Evolutionary conservation across 768 basidiomycete genomes (phyloP).

Genomic region (Mycena capillaripes): DNA sequence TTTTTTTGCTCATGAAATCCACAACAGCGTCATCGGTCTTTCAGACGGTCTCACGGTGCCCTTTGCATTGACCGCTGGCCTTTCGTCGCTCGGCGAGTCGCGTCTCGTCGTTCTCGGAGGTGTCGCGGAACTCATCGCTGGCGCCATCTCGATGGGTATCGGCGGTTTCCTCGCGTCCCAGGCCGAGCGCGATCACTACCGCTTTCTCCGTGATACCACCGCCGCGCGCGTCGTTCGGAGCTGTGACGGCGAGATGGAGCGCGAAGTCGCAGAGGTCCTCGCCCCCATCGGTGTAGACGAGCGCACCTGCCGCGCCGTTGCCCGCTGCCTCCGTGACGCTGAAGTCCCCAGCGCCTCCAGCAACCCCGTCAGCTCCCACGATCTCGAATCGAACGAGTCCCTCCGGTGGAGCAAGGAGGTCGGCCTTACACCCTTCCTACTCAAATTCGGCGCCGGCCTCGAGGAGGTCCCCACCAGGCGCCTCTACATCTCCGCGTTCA

Average conservation of each 20-base stretch:
- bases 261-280: constrained; percentile 91
- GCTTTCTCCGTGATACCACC: constrained; percentile 82
- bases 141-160: constrained; percentile 98
- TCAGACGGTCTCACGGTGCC: constrained; percentile 93
- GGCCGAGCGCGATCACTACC: constrained; percentile 95
- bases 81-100: constrained; percentile 90
- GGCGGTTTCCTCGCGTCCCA: constrained; percentile 98
- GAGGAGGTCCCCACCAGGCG: constrained; percentile 92
- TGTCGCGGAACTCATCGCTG: constrained; percentile 95
- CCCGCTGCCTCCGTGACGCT: constrained; percentile 77
- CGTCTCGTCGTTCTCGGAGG: constrained; percentile 95
- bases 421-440: constrained; percentile 92
- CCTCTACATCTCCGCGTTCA: constrained; percentile 92
- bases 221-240: constrained; percentile 87
- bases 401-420: constrained; percentile 83
- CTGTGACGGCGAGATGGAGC: constrained; percentile 96
- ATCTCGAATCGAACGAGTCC: constrained; percentile 71
- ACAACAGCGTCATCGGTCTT: constrained; percentile 84
- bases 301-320: constrained; percentile 82
- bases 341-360: constrained; percentile 55
- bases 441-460: constrained; percentile 96
- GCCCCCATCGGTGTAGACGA: constrained; percentile 93
- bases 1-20: constrained; percentile 10
- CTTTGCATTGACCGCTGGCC: constrained; percentile 91
- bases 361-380: constrained; percentile 20